These are phyloP conservation scores for Parasarocladium wereldwijsianum DNA, from an alignment of 2,329 filamentous ascomycete species.

Conservation along the genomic window DNA sequence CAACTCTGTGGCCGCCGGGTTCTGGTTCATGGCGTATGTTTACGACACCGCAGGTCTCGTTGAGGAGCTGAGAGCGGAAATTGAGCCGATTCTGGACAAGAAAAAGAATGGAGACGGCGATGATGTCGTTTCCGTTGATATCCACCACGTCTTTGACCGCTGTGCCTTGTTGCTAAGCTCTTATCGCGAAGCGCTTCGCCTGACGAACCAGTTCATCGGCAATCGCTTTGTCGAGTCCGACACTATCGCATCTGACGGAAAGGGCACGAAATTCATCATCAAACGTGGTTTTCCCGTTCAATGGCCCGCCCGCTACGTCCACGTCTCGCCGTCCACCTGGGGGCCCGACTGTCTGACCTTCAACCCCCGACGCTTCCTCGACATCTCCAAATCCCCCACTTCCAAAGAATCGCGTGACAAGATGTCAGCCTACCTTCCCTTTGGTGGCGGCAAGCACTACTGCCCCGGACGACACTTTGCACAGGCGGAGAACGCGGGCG, in stretches of 20 bases:
- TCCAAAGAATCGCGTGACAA: constrained; percentile 3
- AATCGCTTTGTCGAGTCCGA: constrained; percentile 19
- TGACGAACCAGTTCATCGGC: constrained; percentile 9
- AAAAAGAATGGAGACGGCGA: not conserved
- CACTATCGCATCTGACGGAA: constrained; percentile 13
- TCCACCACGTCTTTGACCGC: constrained; percentile 17
- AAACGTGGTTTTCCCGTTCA: constrained; percentile 10
- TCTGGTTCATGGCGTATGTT: constrained; percentile 20
- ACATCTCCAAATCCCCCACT: constrained; percentile 5
- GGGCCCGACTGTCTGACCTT: constrained; percentile 6
- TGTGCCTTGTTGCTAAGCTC: constrained; percentile 27
- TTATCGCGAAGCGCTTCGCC: constrained; percentile 27
- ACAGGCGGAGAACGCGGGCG: constrained; percentile 16
- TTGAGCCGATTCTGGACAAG: constrained; percentile 9
- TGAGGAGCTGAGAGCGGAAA: constrained; percentile 15
- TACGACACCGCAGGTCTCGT: constrained; percentile 13
- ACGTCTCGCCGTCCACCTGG: constrained; percentile 5
- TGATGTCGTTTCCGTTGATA: constrained; percentile 15
- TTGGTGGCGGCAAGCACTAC: constrained; percentile 17
- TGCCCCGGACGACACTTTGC: constrained; percentile 20
- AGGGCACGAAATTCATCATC: constrained; percentile 11
- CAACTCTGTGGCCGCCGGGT: constrained; percentile 21
- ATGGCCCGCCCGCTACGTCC: constrained; percentile 5
- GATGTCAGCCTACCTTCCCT: constrained; percentile 13
- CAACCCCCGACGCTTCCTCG: constrained; percentile 5